These are phyloP conservation scores for Polytolypa hystricis DNA, from an alignment of 2,329 filamentous ascomycete species.

Conservation along the genomic window DNA sequence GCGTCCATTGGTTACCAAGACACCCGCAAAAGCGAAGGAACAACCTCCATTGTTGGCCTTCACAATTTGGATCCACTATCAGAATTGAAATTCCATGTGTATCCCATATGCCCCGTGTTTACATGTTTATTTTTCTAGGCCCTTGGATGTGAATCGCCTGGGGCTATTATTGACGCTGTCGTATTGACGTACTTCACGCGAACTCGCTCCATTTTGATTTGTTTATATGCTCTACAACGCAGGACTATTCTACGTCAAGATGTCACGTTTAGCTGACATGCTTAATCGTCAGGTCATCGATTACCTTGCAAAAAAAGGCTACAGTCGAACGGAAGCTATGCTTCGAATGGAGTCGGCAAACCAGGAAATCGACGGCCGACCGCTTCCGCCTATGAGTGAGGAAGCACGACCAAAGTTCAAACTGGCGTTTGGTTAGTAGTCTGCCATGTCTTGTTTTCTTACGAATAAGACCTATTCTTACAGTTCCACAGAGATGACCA, in stretches of 20 bases:
- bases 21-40: too few species aligned
- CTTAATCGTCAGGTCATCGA: conserved; percentile 84
- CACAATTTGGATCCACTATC: too few species aligned
- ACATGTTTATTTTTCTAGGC: too few species aligned
- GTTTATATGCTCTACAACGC: conserved; percentile 7
- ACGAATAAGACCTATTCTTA: background rate
- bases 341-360: conserved; percentile 83
- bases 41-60: too few species aligned
- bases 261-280: too few species aligned
- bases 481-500: conserved; percentile 48
- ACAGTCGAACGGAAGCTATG: conserved; percentile 82
- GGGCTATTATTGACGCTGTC: background rate
- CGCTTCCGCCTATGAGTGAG: conserved; percentile 54
- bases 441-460: conserved; percentile 7
- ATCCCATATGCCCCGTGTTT: too few species aligned
- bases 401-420: conserved; percentile 70
- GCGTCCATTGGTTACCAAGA: too few species aligned
- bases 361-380: conserved; percentile 68
- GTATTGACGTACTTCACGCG: background rate
- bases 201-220: conserved; percentile 1
- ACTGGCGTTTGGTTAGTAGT: conserved; percentile 50
- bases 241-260: background rate
- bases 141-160: background rate
- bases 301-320: conserved; percentile 91
- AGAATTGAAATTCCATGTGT: too few species aligned